Conservation (phyloP, 441 rosid species). For the Adansonia gregorii region DNA sequence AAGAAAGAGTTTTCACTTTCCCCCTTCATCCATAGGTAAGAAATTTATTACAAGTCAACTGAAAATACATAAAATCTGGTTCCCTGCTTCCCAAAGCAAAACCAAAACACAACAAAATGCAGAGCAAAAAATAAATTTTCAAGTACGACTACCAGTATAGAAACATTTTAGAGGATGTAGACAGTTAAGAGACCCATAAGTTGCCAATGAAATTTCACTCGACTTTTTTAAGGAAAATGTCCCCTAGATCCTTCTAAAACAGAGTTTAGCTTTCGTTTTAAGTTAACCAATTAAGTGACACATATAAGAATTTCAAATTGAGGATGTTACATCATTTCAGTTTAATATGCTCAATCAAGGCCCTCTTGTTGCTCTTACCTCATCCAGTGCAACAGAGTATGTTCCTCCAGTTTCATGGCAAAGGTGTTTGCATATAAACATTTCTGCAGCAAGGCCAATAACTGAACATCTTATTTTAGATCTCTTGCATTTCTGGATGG, state of each 20-base stretch:
- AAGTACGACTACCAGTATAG: background rate
- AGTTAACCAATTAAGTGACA: background rate
- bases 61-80: background rate
- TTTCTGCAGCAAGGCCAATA: constrained; percentile 88
- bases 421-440: constrained; percentile 86
- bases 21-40: background rate
- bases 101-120: background rate
- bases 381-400: constrained; percentile 81
- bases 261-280: background rate
- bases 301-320: background rate
- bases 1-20: background rate
- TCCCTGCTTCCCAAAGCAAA: background rate
- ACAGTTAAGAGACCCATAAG: background rate
- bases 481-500: constrained; percentile 79
- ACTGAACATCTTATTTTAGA: constrained; percentile 85
- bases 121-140: background rate
- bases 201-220: constrained; percentile 1
- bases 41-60: background rate
- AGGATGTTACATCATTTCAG: background rate
- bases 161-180: background rate
- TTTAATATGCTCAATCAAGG: background rate
- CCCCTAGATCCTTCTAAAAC: background rate
- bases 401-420: constrained; percentile 90
- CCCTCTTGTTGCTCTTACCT: constrained; percentile 52
- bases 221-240: background rate